Conservation (phyloP, 768 basidiomycete species). For the Lactarius sanguifluus region DNA sequence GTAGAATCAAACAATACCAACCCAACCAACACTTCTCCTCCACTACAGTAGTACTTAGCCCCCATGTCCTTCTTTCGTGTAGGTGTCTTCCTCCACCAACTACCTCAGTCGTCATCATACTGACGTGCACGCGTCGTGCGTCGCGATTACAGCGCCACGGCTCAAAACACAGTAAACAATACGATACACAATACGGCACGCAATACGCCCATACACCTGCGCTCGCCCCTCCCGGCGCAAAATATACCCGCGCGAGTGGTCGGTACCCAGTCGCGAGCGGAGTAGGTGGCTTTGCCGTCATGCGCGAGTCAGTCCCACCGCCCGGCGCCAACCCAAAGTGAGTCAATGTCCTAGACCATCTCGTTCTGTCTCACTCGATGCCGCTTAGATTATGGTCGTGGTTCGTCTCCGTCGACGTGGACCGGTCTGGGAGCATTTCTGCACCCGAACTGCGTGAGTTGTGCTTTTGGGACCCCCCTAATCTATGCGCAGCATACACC, state of each 20-base stretch:
- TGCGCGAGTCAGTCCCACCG: constrained; percentile 44
- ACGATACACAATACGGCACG: neutral
- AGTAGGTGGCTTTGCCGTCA: constrained; percentile 38
- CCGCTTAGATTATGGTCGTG: constrained; percentile 62
- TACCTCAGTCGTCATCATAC: neutral
- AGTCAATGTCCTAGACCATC: constrained; percentile 33
- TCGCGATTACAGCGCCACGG: neutral
- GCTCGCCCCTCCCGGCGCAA: neutral
- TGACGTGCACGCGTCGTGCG: neutral
- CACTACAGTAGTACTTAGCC: neutral
- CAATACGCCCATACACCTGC: neutral
- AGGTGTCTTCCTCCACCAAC: neutral
- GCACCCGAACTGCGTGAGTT: constrained; percentile 60
- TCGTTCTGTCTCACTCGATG: neutral
- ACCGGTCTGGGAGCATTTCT: constrained; percentile 67
- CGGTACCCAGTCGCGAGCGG: constrained; percentile 31
- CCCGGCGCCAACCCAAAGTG: constrained; percentile 76
- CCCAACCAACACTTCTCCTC: neutral
- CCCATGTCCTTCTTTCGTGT: neutral
- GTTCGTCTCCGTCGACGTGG: constrained; percentile 70
- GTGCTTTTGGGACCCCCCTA: too few species aligned
- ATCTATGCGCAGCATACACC: neutral
- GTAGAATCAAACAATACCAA: neutral
- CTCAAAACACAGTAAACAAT: neutral
- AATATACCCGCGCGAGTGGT: neutral